Base-by-base conservation (phyloP, 805 yeast species). In the Grigorovia yakushimaensis region DNA sequence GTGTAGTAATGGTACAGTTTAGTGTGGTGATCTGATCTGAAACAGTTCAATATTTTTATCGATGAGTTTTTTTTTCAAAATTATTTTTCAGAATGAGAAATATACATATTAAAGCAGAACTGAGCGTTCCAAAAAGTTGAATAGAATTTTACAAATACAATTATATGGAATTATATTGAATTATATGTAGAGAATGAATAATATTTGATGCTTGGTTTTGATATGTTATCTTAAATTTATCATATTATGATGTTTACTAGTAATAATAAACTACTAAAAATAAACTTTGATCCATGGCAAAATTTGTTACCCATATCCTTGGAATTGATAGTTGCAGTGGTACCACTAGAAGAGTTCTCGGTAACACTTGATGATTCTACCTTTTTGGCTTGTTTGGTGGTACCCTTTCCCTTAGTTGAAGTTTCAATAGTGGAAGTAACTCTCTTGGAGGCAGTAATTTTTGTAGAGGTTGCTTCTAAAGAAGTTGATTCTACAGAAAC, bases 291-390 rank as follows among this genome's bases (percentile, higher is more conserved):
- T 10, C 9, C 5, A 27, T 27, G 9, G 33, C 33, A 10, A 27
- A 5, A 27, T 27, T 4, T 27, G 13, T 27, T 27, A 27, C 33
- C 33, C 33, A 27, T 27, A 27, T 27, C 33, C 13, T 27, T 27
- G 13, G 33, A 27, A 27, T 27, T 27, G 33, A 27, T 27, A 15
- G 52, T 30, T 20, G 54, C 36, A 20, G 46, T 2, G 19, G 36
- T 41, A 6, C 49, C 30, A 21, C 49, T 35, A 5, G 47, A 42
- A 11, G 47, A 35, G 17, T 27, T n/a, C n/a, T n/a, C n/a, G n/a
- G n/a, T n/a, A n/a, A n/a, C n/a, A n/a, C n/a, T 17, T 7, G n/a
- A 36, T 30, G 27, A 20, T 43, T 13, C 22, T 17, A 36, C 38
- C 8, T 18, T 22, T 19, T 21, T 20, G 21, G 40, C 18, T 36